Evolutionary conservation across 352 stramenopile species (phyloP).

Genomic region (Globisporangium polare): DNA sequence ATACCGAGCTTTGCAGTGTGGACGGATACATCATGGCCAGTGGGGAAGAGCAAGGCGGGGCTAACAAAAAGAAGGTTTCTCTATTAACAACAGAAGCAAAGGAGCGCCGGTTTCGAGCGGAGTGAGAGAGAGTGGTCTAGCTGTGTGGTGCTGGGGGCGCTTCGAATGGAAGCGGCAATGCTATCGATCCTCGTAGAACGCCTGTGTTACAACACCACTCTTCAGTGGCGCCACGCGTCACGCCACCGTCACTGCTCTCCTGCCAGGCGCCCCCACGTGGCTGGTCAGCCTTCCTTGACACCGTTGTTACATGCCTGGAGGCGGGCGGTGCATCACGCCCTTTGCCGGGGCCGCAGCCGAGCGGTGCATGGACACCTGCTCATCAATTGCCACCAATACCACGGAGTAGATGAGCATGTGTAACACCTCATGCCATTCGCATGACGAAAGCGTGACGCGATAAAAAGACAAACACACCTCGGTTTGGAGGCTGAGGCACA

Average conservation of each 20-base stretch:
- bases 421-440: not conserved
- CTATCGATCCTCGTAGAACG: too few species aligned
- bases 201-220: too few species aligned
- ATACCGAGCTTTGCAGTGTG: too few species aligned
- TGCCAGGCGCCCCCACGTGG: too few species aligned
- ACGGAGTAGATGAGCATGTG: not conserved
- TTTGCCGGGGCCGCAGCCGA: not conserved
- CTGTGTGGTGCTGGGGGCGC: too few species aligned
- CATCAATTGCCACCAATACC: not conserved
- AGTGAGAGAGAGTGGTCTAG: too few species aligned
- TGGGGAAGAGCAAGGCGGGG: not conserved
- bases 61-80: not conserved
- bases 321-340: constrained; percentile 7
- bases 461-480: constrained; percentile 38
- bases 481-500: constrained; percentile 75
- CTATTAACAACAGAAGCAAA: constrained; percentile 4
- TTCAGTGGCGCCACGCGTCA: too few species aligned
- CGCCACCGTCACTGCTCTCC: too few species aligned
- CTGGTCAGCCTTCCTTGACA: not conserved
- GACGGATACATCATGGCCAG: too few species aligned
- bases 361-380: constrained; percentile 13
- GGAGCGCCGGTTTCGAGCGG: not conserved
- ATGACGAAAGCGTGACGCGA: too few species aligned
- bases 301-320: constrained; percentile 19
- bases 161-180: too few species aligned